A percentile compares a stretch with the other conserved stretches of the same genome.
phyloP scores from a whole-genome alignment of 257 asterid genomes.

The Anisodus acutangulus region DNA sequence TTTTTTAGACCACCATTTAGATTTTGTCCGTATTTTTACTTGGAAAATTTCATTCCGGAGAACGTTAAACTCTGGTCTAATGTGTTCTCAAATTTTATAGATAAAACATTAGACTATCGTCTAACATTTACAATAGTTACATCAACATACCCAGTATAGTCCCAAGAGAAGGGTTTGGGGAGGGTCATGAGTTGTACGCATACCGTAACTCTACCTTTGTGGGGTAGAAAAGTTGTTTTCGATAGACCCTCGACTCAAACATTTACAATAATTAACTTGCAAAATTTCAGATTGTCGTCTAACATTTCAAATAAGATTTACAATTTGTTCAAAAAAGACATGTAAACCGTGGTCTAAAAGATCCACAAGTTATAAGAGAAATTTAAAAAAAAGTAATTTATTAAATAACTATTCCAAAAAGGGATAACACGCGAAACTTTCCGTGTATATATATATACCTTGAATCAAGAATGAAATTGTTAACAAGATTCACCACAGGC shows the following conservation, averaged over 20 bases:
- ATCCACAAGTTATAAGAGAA: neutral
- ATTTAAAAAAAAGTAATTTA: neutral
- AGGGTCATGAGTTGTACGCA: no score
- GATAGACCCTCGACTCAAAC: neutral
- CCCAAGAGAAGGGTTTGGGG: no score
- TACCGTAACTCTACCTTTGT: no score
- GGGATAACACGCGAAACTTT: no score
- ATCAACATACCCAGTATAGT: no score
- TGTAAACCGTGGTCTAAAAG: neutral
- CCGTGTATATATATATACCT: neutral
- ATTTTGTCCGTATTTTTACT: neutral
- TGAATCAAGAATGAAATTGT: neutral
- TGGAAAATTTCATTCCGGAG: neutral
- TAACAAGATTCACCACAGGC: neutral
- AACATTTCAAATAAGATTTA: neutral
- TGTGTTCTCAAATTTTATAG: neutral
- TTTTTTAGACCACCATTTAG: neutral
- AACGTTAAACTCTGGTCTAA: neutral
- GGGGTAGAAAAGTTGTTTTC: no score
- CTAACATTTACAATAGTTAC: neutral
- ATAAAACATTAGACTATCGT: neutral
- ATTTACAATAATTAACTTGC: neutral
- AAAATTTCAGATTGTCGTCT: neutral
- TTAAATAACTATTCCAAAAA: neutral
- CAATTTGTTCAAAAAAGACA: accelerated